Evolutionary conservation across 208 protist species (phyloP).

Genomic region (Acanthamoeba culbertsoni): DNA sequence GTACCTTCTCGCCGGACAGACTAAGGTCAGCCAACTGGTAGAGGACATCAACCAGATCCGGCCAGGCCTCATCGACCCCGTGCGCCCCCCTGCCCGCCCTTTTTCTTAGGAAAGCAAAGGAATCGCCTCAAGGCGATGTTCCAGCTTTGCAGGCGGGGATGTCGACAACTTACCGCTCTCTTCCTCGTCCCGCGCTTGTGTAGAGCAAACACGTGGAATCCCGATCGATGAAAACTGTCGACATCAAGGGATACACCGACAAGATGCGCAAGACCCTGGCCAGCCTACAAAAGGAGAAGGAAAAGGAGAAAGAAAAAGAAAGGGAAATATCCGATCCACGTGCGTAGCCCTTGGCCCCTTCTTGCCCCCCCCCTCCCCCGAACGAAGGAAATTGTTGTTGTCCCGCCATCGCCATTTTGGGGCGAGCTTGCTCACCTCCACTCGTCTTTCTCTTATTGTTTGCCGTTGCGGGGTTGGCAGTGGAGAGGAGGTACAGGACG

Average conservation of each 20-base stretch:
- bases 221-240: not conserved
- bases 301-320: not conserved
- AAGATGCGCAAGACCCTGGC: not conserved
- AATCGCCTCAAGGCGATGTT: not conserved
- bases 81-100: not conserved
- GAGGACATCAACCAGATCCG: not conserved
- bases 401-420: no score
- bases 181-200: not conserved
- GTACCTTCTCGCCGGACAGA: not conserved
- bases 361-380: not conserved
- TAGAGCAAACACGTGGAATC: not conserved
- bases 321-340: not conserved
- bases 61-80: not conserved
- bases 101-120: not conserved
- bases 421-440: no score
- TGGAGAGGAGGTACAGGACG: not conserved
- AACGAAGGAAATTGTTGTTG: not conserved
- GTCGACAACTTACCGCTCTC: not conserved
- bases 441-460: no score
- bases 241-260: slow-evolving; percentile 8
- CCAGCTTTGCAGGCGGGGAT: no score
- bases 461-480: no score
- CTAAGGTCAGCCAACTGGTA: not conserved
- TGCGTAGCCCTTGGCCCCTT: not conserved
- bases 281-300: not conserved